Conservation (phyloP, 768 basidiomycete genomes). For the Trametes sanguinea region DNA sequence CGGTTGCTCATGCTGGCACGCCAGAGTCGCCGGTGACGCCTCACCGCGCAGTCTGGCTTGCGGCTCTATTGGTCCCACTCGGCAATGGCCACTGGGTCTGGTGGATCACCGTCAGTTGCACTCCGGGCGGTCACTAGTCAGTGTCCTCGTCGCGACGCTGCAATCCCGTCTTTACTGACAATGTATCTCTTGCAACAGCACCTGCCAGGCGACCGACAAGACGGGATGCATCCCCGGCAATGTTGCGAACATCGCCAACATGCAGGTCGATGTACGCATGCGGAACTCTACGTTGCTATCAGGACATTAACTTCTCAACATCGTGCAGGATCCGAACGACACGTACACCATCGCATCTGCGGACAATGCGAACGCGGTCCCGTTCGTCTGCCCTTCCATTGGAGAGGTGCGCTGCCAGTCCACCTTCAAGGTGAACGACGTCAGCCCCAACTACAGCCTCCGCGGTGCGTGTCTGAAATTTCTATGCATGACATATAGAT, state of each 20-base stretch:
- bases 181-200: neutral
- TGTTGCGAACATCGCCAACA: neutral
- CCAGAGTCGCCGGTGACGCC: no score
- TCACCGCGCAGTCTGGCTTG: conserved; percentile 2
- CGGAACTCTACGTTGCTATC: no score
- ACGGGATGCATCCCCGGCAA: conserved; percentile 7
- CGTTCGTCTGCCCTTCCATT: conserved; percentile 9
- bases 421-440: conserved; percentile 17
- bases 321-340: conserved; percentile 8
- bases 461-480: neutral
- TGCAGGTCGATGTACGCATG: conserved; percentile 6
- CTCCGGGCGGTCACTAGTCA: neutral
- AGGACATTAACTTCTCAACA: no score
- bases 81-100: conserved; percentile 5
- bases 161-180: no score
- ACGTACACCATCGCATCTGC: conserved; percentile 4
- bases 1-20: no score
- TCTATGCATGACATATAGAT: no score
- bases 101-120: conserved; percentile 1
- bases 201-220: conserved; percentile 11
- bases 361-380: conserved; percentile 4
- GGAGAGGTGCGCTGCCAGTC: conserved; percentile 17
- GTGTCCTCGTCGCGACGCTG: neutral
- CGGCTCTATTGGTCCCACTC: conserved; percentile 7
- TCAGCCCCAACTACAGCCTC: conserved; percentile 15